These are phyloP conservation scores for Solidago caesia DNA, from an alignment of 129 eudicot genomes.

Conservation along the genomic window DNA sequence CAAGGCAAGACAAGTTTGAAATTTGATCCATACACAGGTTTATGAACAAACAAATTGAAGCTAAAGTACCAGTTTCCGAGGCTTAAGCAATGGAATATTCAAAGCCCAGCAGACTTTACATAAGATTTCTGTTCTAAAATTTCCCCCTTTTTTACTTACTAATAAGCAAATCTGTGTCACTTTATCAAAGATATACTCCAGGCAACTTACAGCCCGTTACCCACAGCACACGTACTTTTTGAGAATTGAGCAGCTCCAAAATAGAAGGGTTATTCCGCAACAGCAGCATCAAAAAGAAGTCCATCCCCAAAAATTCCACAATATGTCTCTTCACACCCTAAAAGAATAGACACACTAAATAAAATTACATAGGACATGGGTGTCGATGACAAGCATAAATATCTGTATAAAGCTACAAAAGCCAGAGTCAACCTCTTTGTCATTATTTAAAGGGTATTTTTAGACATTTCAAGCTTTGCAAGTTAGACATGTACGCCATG, in stretches of 20 bases:
- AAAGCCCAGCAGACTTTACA: slow-evolving; percentile 20
- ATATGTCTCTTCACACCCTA: slow-evolving; percentile 25
- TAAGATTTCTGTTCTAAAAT: neutral
- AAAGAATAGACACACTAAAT: neutral
- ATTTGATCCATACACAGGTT: slow-evolving; percentile 5
- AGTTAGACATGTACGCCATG: neutral
- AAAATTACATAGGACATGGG: neutral
- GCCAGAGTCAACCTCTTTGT: neutral
- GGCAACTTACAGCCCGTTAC: slow-evolving; percentile 17
- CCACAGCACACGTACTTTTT: slow-evolving; percentile 10
- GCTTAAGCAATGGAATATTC: slow-evolving; percentile 13
- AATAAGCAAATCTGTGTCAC: slow-evolving; percentile 23
- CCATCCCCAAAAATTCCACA: slow-evolving; percentile 23
- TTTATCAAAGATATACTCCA: slow-evolving; percentile 24
- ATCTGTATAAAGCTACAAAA: neutral
- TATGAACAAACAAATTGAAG: slow-evolving; percentile 16
- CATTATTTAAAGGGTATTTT: too few species aligned
- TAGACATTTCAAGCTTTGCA: neutral
- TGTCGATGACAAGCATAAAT: neutral
- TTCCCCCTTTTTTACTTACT: slow-evolving; percentile 7
- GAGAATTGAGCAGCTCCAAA: slow-evolving; percentile 31
- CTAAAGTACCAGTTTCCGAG: neutral
- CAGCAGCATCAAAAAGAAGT: slow-evolving; percentile 24
- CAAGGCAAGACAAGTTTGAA: neutral
- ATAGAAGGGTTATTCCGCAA: slow-evolving; percentile 23